Evolutionary conservation across 768 basidiomycete genomes (phyloP), one percentile per base, ranked within the genome.

Genomic region (Termitomyces eurrhizus): DNA sequence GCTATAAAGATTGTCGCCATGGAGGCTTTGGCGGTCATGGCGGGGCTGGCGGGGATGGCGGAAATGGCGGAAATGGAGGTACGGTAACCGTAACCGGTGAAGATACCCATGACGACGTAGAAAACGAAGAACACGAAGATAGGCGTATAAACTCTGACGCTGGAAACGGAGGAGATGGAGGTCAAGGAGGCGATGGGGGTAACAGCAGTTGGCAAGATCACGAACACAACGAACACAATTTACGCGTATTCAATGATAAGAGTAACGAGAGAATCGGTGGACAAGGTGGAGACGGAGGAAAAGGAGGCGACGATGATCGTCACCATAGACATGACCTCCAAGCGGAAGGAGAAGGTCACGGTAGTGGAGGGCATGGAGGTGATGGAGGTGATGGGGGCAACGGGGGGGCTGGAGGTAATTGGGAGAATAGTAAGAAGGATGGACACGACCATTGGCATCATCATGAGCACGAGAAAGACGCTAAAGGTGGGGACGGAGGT

Each of bases 401-500:
- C 46, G 42, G 46, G 12, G 57, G 50, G 21, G 33, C 45, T 24
- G 52, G 54, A 9, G 53, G 37, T 9, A 26, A 52, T 18, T 49
- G 49, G 0, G 62, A 44, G 1, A 24, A 46, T 4, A 49, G 24
- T 42, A 49, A 29, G 35, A 51, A 62, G 33, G 50, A 57, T 35
- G 41, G 33, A 51, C 24, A 48, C 8, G 36, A 33, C 14, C 24
- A 41, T 14, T 39, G 39, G 35, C 16, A 36, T 45, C 14, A 50
- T 44, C n/a, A 58, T 55, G 39, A 36, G 1, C 36, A 37, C 18
- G 61, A 57, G 5, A 24, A 41, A 18, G 57, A 52, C 33, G 54
- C 54, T 2, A 24, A 58, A 24, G 62, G 46, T 18, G 58, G 62
- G 13, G 24, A 55, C n/a, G 57, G 53, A 33, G 57, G 45, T n/a